Evolutionary conservation across 768 basidiomycete genomes (phyloP), one percentile per base, ranked within the genome.

Genomic region (Sarcodon aspratus): DNA sequence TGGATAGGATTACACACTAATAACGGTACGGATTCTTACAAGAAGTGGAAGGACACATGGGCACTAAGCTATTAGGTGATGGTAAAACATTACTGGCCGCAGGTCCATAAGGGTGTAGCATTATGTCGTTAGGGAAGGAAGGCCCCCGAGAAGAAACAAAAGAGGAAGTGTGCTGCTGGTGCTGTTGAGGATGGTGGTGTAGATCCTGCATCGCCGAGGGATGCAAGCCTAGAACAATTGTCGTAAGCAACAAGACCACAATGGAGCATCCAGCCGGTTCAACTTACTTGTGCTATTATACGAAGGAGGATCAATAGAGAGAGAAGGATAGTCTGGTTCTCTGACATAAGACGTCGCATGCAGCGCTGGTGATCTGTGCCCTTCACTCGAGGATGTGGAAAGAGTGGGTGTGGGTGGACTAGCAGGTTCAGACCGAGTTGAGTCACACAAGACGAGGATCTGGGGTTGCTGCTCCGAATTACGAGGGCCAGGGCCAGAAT

Each of bases 1-100:
- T 74, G 73, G 79, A 80, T 77, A 77, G 75, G 65, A 78, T 73
- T 74, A 75, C 70, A 70, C 67, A 72, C 79, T 70, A 79, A 73
- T 78, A 79, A 59, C 70, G 74, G 74, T 81, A 82, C 80, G 75
- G 67, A 59, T 65, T 76, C 82, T 83, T 83, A 83, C 82, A 80
- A 75, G 75, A 65, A 55, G 61, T 55, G 50, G 61, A 56, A 51
- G 62, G 55, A 55, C 61, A 54, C 53, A 59, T 47, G 48, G 60
- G 58, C 65, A 74, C 77, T 79, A 80, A 67, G 69, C 71, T 78
- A 80, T 62, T 67, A 63, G 66, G 57, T 52, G 61, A 59, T 49
- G 59, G 56, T 60, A 63, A 57, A 57, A 65, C 59, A 67, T 61
- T 58, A 65, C 63, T 57, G 60, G 63, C 40, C 15, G 40, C 17